phyloP scores from a whole-genome alignment of 2,329 filamentous ascomycete species.

The Trichoderma pleuroti region DNA sequence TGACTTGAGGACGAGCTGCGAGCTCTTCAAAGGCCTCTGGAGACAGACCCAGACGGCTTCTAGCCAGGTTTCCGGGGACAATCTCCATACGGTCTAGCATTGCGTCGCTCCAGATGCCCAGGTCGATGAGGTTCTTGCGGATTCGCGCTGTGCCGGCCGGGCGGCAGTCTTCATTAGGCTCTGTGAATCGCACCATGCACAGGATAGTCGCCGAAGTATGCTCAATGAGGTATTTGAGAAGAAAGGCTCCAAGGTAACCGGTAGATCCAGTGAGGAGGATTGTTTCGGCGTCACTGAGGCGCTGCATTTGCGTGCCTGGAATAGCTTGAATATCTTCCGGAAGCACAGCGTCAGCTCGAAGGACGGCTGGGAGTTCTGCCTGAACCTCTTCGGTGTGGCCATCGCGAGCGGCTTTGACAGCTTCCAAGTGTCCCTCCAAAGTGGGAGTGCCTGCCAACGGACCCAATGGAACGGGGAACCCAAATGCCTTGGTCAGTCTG shows the following conservation, averaged over 20 bases:
- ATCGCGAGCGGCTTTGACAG: constrained; percentile 66
- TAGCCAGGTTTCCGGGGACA: constrained; percentile 67
- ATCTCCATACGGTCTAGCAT: constrained; percentile 77
- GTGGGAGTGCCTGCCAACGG: constrained; percentile 70
- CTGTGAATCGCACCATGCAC: constrained; percentile 69
- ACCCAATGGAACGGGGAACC: constrained; percentile 67
- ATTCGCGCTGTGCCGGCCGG: constrained; percentile 68
- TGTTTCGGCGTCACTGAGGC: constrained; percentile 62
- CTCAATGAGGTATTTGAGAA: constrained; percentile 66
- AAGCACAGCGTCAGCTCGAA: constrained; percentile 63
- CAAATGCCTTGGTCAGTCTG: constrained; percentile 64
- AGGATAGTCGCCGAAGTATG: constrained; percentile 65
- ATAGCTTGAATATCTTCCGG: constrained; percentile 64
- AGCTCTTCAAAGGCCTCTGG: constrained; percentile 63
- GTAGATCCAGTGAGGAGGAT: constrained; percentile 72
- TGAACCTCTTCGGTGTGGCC: constrained; percentile 72
- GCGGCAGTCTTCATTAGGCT: constrained; percentile 61
- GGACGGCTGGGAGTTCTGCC: constrained; percentile 66
- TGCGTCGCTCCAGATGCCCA: constrained; percentile 72
- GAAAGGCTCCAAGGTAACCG: constrained; percentile 71
- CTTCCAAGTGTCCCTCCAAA: constrained; percentile 67
- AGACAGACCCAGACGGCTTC: constrained; percentile 64
- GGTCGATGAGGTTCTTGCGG: constrained; percentile 71
- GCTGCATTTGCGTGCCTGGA: constrained; percentile 48
- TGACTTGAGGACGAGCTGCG: constrained; percentile 63